Evolutionary conservation across 768 basidiomycete species (phyloP), one percentile per base, ranked within the genome.

Genomic region (Leccinum arenicola): DNA sequence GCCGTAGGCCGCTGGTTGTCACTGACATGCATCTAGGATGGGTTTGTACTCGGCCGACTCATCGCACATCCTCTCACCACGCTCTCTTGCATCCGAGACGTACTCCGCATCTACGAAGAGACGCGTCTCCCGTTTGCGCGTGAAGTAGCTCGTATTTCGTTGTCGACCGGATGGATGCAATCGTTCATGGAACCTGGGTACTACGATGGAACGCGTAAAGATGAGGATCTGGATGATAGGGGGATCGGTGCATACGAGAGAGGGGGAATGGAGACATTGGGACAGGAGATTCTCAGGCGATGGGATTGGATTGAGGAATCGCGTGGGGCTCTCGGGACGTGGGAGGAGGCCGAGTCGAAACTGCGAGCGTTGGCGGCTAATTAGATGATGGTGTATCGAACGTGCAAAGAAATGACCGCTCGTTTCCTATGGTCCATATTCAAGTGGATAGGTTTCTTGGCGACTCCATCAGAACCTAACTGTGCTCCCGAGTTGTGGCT

Each of bases 21-120:
- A 4, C 36, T 45, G 35, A 49, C 27, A 27, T 14, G 7, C 12
- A 4, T 19, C 15, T 21, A 66, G 66, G 66, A 68, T 21, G 66
- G 64, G 6, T 68, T 60, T 23, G 36, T 68, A 4, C 69, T 68
- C 14, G 69, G 66, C 10, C 63, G 69, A 11, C 57, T 71, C 14
- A 56, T 69, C 45, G 61, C 69, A 3, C 69, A 70, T 19, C 59
- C 68, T 31, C 58, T 68, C 1, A 57, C 50, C 1, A 27, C 58
- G 2, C 49, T 64, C 21, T 14, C 38, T 2, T 50, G 60, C 25
- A 27, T 58, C 31, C 57, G 25, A 35, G 45, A 52, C 3, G 52
- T 40, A 6, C 59, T 66, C 15, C 53, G 31, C 2, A 50, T 67
- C 2, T 67, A 67, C 17, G 55, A 66, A 50, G 31, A 56, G 25